Percentiles rank a stretch among this genome's conserved stretches.
Evolutionary conservation across 345 rosid genomes (phyloP).

Genomic region (Syzygium aromaticum): DNA sequence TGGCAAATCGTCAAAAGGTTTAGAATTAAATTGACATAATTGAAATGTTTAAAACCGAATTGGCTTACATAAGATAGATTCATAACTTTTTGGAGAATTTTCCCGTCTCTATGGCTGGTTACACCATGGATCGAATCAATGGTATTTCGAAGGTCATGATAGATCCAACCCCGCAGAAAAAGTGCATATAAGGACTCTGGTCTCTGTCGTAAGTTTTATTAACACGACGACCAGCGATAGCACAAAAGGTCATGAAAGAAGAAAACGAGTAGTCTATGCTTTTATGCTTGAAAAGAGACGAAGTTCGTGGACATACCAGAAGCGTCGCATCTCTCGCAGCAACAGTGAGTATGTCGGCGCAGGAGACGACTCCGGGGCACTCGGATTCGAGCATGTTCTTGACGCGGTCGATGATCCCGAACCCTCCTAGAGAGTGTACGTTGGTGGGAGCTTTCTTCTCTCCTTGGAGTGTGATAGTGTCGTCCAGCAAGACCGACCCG

Average conservation of each 20-base stretch:
- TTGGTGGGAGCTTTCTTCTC: slow-evolving; percentile 68
- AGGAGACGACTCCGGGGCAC: slow-evolving; percentile 84
- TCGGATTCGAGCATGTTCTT: slow-evolving; percentile 89
- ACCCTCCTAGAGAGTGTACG: slow-evolving; percentile 52
- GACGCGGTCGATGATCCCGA: slow-evolving; percentile 59
- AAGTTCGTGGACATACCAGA: slow-evolving; percentile 25
- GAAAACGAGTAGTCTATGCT: background rate
- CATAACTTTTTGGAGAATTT: too few relatives aligned
- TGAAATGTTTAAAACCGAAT: too few relatives aligned
- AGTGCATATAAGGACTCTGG: too few relatives aligned
- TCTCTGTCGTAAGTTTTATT: background rate
- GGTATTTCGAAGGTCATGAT: too few relatives aligned
- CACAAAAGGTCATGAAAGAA: background rate
- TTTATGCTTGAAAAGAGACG: background rate
- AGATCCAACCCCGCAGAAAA: too few relatives aligned
- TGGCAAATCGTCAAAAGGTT: too few relatives aligned
- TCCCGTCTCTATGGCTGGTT: too few relatives aligned
- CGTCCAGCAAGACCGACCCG: slow-evolving; percentile 78
- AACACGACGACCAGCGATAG: background rate
- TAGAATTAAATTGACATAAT: too few relatives aligned
- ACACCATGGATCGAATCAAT: too few relatives aligned
- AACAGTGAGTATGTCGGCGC: slow-evolving; percentile 83
- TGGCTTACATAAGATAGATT: too few relatives aligned
- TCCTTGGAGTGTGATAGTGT: slow-evolving; percentile 50
- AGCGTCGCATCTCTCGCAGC: slow-evolving; percentile 89